Base-by-base conservation (phyloP, 1,284 basidiomycete species). In the Phellopilus nigrolimitatus region DNA sequence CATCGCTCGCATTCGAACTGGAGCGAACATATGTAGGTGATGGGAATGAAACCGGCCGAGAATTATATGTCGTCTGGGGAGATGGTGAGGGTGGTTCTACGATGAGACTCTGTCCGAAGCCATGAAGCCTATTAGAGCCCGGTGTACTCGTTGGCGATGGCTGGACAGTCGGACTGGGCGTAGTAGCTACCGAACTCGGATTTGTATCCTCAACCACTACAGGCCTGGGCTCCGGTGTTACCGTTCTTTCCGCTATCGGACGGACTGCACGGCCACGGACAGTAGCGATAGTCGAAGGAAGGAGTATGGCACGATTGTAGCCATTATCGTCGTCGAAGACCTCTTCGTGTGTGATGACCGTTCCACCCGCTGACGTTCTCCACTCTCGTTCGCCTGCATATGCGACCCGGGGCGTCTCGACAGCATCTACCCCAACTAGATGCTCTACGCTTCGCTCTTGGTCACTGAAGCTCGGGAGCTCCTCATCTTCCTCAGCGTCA, bases 401-500 rank as follows among this genome's bases (percentile, higher is more conserved):
- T 22, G 42, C 34, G n/a, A 47, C 44, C 28, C 52, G 21, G 15
- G 52, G 46, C 7, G 54, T 52, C 24, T 48, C 39, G 8, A 48
- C 33, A 2, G 34, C 22, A 25, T 49, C 41, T 41, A 25, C 27
- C 28, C 34, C 34, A 8, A 37, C 13, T 19, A 33, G n/a, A 17
- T 36, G 27, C n/a, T 39, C 4, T 17, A 9, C 17, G 36, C 15
- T 21, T 22, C 38, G 17, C n/a, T 47, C 50, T 34, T 38, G 42
- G 33, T 52, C 50, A 22, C 50, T 47, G 3, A 25, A 39, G 38
- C 44, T 47, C 19, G 34, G 42, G 19, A 52, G 40, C 24, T 62
- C 61, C 0, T 64, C 63, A 31, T 83, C 78, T 53, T 79, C 75
- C 48, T 84, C 82, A 44, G 84, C 83, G 49, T 86, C 84, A 56